Conservation (phyloP, 2,329 filamentous ascomycete genomes). For the Berkeleyomyces basicola region DNA sequence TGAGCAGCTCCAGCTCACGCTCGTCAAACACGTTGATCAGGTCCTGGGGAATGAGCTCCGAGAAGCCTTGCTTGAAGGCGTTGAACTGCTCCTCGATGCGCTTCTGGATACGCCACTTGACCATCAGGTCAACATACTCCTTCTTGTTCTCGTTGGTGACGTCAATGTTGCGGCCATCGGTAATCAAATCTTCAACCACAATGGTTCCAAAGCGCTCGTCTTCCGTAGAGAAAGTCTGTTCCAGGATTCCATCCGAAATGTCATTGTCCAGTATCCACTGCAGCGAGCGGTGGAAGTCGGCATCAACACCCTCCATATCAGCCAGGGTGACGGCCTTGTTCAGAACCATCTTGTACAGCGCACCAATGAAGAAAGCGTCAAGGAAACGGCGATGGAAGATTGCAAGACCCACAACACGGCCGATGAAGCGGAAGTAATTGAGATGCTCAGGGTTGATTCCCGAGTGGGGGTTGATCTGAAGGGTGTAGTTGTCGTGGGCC, state of each 20-base stretch:
- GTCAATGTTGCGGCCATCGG: conserved; percentile 75
- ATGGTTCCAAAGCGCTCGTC: conserved; percentile 94
- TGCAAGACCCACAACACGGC: conserved; percentile 84
- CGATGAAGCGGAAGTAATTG: conserved; percentile 99
- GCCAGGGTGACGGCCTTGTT: conserved; percentile 80
- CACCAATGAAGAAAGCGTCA: conserved; percentile 97
- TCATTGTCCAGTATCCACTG: conserved; percentile 98
- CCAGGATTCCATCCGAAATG: conserved; percentile 77
- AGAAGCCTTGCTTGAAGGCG: conserved; percentile 92
- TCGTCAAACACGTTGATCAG: conserved; percentile 98
- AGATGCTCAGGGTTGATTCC: conserved; percentile 98
- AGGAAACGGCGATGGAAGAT: conserved; percentile 97
- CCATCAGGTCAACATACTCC: conserved; percentile 96
- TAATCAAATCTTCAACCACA: conserved; percentile 85
- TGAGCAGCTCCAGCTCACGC: conserved; percentile 86
- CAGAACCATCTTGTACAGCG: conserved; percentile 98
- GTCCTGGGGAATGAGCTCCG: conserved; percentile 90
- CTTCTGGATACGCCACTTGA: conserved; percentile 98
- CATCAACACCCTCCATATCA: conserved; percentile 98
- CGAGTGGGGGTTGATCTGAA: conserved; percentile 98
- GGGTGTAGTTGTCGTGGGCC: conserved; percentile 97
- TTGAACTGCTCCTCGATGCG: conserved; percentile 97
- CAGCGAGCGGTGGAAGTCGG: conserved; percentile 89
- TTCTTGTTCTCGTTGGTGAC: conserved; percentile 98
- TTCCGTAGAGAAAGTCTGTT: conserved; percentile 92